Evolutionary conservation across 2,329 filamentous ascomycete genomes (phyloP), one percentile per base, ranked within the genome.

Genomic region (Decorospora gaudefroyi): DNA sequence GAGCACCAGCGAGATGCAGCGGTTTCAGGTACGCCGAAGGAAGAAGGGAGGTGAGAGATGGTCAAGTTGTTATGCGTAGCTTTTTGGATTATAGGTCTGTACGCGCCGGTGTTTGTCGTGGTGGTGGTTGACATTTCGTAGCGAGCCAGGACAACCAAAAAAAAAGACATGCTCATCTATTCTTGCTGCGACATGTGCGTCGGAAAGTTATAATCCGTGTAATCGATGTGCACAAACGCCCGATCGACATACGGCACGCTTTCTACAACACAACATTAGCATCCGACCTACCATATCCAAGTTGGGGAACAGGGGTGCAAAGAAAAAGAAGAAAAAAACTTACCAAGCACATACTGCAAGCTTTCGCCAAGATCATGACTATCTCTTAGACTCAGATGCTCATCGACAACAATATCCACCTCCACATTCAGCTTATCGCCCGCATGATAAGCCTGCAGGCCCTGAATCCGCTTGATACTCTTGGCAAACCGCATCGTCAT

Each of bases 401-500:
- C 85, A 51, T 90, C 88, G 28, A 95, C 78, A 22, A 95, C 87
- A 53, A 93, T 87, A 67, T 95, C 89, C 8, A 92, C 88, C 61
- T 86, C 83, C 17, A 92, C 87, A 53, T 89, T 90, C 45, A 93
- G 78, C 74, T 90, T 91, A 68, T 93, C 89, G 17, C 89, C 89
- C 0, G 85, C 84, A 62, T 95, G 89, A 66, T 93, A 95, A 2
- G 89, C 89, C 56, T 90, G 85, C 42, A 93, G 74, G 21, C 89
- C 89, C 66, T 93, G 89, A 49, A 95, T 93, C 65, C 89, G 85
- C 62, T 83, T 84, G 64, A 96, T 95, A 9, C 87, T 87, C 56
- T 87, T 89, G 31, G 90, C 90, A 65, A 96, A 96, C 13, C 91
- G 86, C 87, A 96, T 95, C 1, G 90, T 93, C 57, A 95, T 80